Conservation (phyloP, 2,329 filamentous ascomycete species). For the Ophiocordyceps camponoti-floridani region DNA sequence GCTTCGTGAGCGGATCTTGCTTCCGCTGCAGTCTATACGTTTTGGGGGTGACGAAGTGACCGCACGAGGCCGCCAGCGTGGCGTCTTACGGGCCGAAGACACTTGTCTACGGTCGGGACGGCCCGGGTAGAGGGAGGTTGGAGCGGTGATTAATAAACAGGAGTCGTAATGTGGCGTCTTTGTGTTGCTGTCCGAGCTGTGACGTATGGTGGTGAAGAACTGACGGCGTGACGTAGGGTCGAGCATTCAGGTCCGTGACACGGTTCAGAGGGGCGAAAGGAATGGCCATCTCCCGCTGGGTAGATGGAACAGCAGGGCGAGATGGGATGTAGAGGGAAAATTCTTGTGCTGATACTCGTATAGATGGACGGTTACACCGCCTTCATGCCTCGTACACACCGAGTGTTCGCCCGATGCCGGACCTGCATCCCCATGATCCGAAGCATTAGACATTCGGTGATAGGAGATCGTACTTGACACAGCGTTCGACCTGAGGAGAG, state of each 20-base stretch:
- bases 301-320: too few species aligned
- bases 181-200: background rate
- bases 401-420: background rate
- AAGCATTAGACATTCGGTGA: slow-evolving; percentile 59
- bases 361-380: too few species aligned
- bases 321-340: too few species aligned
- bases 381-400: too few species aligned
- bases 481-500: slow-evolving; percentile 52
- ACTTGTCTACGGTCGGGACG: background rate
- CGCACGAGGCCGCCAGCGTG: background rate
- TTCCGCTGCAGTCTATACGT: background rate
- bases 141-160: background rate
- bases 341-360: too few species aligned
- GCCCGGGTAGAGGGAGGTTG: background rate
- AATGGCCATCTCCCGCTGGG: too few species aligned
- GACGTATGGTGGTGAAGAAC: background rate
- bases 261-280: too few species aligned
- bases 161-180: background rate
- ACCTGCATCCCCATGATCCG: too few species aligned
- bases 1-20: background rate
- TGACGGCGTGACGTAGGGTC: too few species aligned
- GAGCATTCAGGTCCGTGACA: too few species aligned
- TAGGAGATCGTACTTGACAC: slow-evolving; percentile 78
- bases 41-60: background rate
- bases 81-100: background rate